phyloP scores from a whole-genome alignment of 2,329 filamentous ascomycete species.

The Fusarium ambrosium region DNA sequence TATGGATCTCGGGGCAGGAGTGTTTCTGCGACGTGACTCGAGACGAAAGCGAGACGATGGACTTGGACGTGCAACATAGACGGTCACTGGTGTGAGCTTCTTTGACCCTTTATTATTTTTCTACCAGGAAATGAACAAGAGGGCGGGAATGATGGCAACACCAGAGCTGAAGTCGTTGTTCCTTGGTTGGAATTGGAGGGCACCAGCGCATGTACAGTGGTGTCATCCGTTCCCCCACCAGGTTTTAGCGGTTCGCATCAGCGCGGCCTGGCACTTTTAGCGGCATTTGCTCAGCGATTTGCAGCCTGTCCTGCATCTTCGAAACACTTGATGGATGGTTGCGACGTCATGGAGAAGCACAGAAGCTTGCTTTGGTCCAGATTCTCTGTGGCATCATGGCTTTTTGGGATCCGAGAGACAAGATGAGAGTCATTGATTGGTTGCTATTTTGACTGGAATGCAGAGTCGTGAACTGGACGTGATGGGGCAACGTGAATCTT shows the following conservation, averaged over 20 bases:
- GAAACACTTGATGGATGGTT: constrained; percentile 34
- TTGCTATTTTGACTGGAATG: neutral
- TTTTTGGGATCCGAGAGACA: constrained; percentile 10
- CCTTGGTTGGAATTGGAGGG: constrained; percentile 37
- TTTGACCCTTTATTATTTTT: constrained; percentile 30
- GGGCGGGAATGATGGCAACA: constrained; percentile 12
- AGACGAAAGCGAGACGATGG: constrained; percentile 34
- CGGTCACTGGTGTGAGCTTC: constrained; percentile 8
- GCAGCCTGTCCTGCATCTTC: constrained; percentile 30
- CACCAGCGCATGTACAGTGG: constrained; percentile 32
- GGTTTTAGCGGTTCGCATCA: constrained; percentile 22
- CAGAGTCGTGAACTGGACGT: constrained; percentile 7
- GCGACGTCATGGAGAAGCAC: constrained; percentile 44
- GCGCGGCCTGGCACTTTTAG: constrained; percentile 18
- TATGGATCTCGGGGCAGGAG: constrained; percentile 24
- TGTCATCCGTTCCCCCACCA: constrained; percentile 40
- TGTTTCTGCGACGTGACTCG: constrained; percentile 38
- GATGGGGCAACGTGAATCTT: neutral
- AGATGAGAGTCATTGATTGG: constrained; percentile 25
- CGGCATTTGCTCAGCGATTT: constrained; percentile 24
- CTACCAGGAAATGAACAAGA: neutral
- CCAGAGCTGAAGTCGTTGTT: constrained; percentile 13
- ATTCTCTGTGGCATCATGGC: constrained; percentile 12
- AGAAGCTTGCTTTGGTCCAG: constrained; percentile 42
- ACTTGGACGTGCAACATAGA: constrained; percentile 5